Evolutionary conservation across 805 yeast genomes (phyloP), one percentile per base, ranked within the genome.

Genomic region (Teunomyces pallodes): DNA sequence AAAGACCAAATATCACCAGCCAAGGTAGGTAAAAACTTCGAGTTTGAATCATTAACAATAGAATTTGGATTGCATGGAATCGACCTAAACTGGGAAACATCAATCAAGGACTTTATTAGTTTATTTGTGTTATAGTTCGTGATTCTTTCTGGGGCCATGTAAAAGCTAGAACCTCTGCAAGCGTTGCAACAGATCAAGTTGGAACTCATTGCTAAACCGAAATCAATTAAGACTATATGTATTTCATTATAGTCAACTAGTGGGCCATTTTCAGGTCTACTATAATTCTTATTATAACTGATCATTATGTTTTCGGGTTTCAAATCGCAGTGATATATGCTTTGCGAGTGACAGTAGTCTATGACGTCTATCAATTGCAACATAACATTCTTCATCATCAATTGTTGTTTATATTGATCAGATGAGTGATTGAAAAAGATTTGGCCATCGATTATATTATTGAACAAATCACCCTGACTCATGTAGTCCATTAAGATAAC

Each of bases 71-170:
- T 55, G 41, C 52, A 49, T 9, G 52, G 49, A 41, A 38, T 38
- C 5, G 58, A 45, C 45, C 50, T 42, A 51, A 57, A 66, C 49
- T 58, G 70, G 51, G 47, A 54, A 59, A 69, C 59, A 50, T 70
- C 65, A n/a, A 69, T 50, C n/a, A 60, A 45, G 17, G 62, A 51
- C 36, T 58, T 52, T 41, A 66, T 64, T 14, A 58, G 47, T 30
- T 52, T 54, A 52, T 66, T 61, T 45, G 69, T 67, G 50, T 65
- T 60, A 42, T 70, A 75, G 54, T 79, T 77, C 16, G 72, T 67
- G n/a, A 82, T 64, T 61, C 94, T 70, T 64, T 90, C 97, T 6
- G 97, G 97, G 0, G 96, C 87, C 97, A 91, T 90, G 69, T 90
- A 90, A 66, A 88, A 91, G 20, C 87, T 79, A 6, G 92, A 85